Percentiles rank a stretch among this genome's conserved stretches.
Evolutionary conservation across 768 basidiomycete species (phyloP).

Genomic region (Cubamyces lactineus): DNA sequence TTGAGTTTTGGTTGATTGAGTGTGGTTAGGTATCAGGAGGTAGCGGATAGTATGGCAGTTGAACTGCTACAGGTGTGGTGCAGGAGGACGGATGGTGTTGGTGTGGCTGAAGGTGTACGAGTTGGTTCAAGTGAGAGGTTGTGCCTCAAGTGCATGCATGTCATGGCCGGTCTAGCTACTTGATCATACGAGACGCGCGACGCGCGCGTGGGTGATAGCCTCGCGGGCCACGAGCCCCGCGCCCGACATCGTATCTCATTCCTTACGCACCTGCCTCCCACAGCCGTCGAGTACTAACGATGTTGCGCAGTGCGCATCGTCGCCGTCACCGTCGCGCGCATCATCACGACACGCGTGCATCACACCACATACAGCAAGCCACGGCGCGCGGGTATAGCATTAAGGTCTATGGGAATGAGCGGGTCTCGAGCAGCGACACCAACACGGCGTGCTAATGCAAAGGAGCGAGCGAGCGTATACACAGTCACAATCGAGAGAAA

Average conservation of each 20-base stretch:
- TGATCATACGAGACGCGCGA: conserved; percentile 9
- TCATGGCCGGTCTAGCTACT: background rate
- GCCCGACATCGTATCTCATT: background rate
- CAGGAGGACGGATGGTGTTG: background rate
- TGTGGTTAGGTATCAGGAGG: background rate
- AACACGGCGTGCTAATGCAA: background rate
- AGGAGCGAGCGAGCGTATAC: too few species aligned
- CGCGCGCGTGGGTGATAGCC: conserved; percentile 17
- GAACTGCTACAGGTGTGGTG: too few species aligned
- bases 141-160: conserved; percentile 2
- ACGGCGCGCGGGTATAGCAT: conserved; percentile 18
- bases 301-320: background rate
- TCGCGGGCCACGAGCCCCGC: background rate
- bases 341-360: background rate
- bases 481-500: too few species aligned
- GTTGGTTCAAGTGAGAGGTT: background rate
- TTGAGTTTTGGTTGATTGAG: background rate
- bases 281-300: background rate
- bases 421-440: background rate
- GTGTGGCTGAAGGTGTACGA: background rate
- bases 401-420: conserved; percentile 8
- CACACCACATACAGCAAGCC: conserved; percentile 1
- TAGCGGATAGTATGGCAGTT: background rate
- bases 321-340: background rate
- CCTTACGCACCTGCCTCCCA: background rate